Percentiles rank a stretch among this genome's conserved stretches.
phyloP scores from a whole-genome alignment of 129 eudicot species.

The sunflower (Helianthus annuus) region HanXRQr2.0-SUNRISE NC_035445.2:120145657-120146156 shows the following conservation, averaged over 20 bases:
- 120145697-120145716: no score
- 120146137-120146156: not conserved
- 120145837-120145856: not conserved
- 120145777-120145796: not conserved
- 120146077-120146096: not conserved
- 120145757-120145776: not conserved
- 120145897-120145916: not conserved
- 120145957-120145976: not conserved
- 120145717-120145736: no score
- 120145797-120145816: not conserved
- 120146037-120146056: not conserved
- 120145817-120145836: not conserved
- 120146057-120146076: not conserved
- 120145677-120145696: no score
- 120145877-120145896: no score
- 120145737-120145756: no score
- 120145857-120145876: not conserved
- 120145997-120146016: not conserved
- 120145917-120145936: not conserved
- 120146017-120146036: not conserved
- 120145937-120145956: not conserved
- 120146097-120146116: constrained; percentile 1
- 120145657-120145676: no score
- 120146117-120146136: not conserved
- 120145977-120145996: not conserved